Evolutionary conservation across 202 grass and related monocot genomes (phyloP).

Genomic region (Schoenoplectus tabernaemontani): DNA sequence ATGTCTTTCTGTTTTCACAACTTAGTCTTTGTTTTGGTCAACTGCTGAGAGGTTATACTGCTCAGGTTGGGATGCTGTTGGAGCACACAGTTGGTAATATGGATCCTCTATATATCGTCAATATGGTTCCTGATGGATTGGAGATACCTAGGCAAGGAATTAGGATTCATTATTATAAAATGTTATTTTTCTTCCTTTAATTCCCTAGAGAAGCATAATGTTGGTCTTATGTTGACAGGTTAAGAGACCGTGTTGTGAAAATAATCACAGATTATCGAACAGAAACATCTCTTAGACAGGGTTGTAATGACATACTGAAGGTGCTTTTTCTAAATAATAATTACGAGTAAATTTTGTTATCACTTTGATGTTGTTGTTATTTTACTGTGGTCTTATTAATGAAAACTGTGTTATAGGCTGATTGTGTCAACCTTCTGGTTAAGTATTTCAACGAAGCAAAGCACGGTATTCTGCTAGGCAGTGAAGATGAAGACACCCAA

Average conservation of each 20-base stretch:
- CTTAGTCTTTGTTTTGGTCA: conserved; percentile 3
- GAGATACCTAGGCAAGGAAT: conserved; percentile 76
- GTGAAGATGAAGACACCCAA: conserved; percentile 48
- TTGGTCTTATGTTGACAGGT: conserved; percentile 38
- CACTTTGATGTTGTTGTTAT: no score
- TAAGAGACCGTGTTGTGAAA: conserved; percentile 89
- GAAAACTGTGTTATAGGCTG: conserved; percentile 45
- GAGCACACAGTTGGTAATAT: conserved; percentile 98
- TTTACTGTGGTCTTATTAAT: conserved; percentile 6
- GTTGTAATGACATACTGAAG: conserved; percentile 99
- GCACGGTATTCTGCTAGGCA: conserved; percentile 64
- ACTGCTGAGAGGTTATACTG: conserved; percentile 22
- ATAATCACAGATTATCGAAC: conserved; percentile 96
- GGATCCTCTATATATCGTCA: conserved; percentile 94
- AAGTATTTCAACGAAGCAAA: conserved; percentile 92
- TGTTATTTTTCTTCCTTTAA: not conserved
- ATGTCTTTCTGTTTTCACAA: not conserved
- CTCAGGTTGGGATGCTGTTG: conserved; percentile 91
- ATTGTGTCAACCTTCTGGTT: conserved; percentile 89
- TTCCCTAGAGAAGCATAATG: not conserved
- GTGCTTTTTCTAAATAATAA: conserved; percentile 17
- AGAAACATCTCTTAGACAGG: conserved; percentile 84
- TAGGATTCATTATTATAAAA: not conserved
- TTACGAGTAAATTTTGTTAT: conserved; percentile 6
- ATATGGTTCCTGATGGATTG: conserved; percentile 89